Percentiles rank a stretch among this genome's conserved stretches.
Conservation (phyloP, 2,329 filamentous ascomycete genomes). For the Aspergillus brunneoviolaceus region DNA sequence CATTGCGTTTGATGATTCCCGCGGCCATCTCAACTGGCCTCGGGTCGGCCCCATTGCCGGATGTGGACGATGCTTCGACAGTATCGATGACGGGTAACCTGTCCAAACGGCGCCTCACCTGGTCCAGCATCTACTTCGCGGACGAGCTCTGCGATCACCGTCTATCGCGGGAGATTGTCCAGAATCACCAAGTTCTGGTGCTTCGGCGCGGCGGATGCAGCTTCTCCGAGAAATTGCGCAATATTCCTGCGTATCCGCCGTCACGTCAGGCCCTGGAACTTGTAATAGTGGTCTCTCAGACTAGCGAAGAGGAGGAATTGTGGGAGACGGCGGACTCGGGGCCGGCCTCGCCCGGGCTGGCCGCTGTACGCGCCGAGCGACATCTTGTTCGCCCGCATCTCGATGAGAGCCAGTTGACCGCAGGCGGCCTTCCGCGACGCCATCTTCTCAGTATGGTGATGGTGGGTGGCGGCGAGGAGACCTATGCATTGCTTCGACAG, state of each 20-base stretch:
- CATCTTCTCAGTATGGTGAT: conserved; percentile 81
- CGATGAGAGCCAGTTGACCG: conserved; percentile 70
- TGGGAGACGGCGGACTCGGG: conserved; percentile 24
- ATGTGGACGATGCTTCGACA: conserved; percentile 56
- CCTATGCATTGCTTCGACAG: conserved; percentile 62
- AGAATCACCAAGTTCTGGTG: conserved; percentile 72
- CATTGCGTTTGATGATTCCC: conserved; percentile 44
- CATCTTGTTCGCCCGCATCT: conserved; percentile 66
- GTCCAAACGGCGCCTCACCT: conserved; percentile 56
- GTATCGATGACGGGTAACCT: conserved; percentile 37
- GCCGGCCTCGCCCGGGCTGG: conserved; percentile 15
- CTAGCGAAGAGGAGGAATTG: conserved; percentile 51
- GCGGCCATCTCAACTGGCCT: conserved; percentile 52
- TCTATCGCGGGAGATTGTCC: conserved; percentile 53
- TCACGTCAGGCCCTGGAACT: conserved; percentile 66
- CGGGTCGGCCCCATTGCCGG: conserved; percentile 67
- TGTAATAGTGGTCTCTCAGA: conserved; percentile 72
- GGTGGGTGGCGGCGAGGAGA: conserved; percentile 68
- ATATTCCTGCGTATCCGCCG: conserved; percentile 76
- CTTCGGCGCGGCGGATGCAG: conserved; percentile 79
- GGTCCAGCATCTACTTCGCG: conserved; percentile 70
- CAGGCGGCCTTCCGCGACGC: conserved; percentile 65
- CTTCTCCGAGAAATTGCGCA: conserved; percentile 78
- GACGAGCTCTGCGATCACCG: conserved; percentile 63
- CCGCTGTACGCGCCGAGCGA: conserved; percentile 37